These are phyloP conservation scores for Leucocoprinus sp. DNA, from an alignment of 768 basidiomycete genomes.

Conservation along the genomic window DNA sequence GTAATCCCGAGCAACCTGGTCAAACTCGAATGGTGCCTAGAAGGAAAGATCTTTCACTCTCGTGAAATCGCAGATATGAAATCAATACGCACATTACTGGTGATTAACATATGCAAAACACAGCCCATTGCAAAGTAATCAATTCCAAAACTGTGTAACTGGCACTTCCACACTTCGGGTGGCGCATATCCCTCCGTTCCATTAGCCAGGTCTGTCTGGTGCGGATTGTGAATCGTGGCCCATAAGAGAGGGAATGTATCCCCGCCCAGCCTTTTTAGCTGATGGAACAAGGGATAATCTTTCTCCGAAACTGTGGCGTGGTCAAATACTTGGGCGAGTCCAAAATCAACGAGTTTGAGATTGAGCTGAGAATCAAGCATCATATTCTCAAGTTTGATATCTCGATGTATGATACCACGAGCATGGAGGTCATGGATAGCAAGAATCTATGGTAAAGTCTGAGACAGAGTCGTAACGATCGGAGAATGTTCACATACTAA, in stretches of 20 bases:
- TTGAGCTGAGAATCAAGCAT: conserved; percentile 11
- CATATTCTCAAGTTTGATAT: conserved; percentile 14
- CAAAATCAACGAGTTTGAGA: conserved; percentile 12
- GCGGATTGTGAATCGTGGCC: conserved; percentile 8
- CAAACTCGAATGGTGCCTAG: conserved; percentile 6
- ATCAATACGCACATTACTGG: not conserved
- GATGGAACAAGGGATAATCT: not conserved
- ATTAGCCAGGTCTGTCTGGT: conserved; percentile 8
- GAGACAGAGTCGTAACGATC: not conserved
- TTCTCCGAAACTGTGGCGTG: conserved; percentile 3
- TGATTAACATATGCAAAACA: conserved; percentile 6
- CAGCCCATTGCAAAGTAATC: conserved; percentile 10
- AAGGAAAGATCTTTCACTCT: not conserved
- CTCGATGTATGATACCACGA: conserved; percentile 13
- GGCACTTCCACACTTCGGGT: conserved; percentile 7
- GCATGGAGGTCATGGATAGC: conserved; percentile 12
- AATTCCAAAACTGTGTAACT: conserved; percentile 9
- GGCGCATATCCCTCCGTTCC: conserved; percentile 8
- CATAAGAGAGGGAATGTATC: conserved; percentile 5
- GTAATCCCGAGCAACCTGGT: not conserved
- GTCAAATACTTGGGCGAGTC: conserved; percentile 9
- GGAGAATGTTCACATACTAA: not conserved
- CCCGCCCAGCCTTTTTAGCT: not conserved
- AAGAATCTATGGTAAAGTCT: not conserved
- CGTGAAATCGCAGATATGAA: not conserved